Base-by-base conservation (phyloP, 2,329 filamentous ascomycete genomes). In the Fusarium sp. region DNA sequence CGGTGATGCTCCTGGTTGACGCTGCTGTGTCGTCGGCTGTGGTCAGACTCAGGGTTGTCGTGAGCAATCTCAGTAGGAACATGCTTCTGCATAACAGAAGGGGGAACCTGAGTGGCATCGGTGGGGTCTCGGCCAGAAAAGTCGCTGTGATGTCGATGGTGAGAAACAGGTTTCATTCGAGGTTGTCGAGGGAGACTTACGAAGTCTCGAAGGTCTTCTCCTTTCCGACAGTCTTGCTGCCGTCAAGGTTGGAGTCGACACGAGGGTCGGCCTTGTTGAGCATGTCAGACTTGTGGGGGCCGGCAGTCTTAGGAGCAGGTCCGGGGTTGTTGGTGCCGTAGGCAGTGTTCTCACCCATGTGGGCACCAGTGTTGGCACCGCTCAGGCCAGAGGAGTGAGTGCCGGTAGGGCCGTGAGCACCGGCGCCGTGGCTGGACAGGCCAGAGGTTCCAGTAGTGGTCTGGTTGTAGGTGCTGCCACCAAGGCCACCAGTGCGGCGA, bases 101-200 rank as follows among this genome's bases (percentile, higher is more conserved):
- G 86, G 3, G 86, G 86, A 0, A 88, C 86, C 73, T 89, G 86
- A 0, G 86, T 79, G 2, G 87, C 86, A 65, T 89, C 86, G 19
- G 81, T 84, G 6, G 86, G 86, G 48, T 88, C 86, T 65, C 78
- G 79, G 51, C 73, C 37, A 7, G 65, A 56, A 28, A 53, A 65
- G 25, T 67, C 64, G 48, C 72, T 76, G 53, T 37, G 31, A 44
- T 26, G 18, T 34, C 46, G 49, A 43, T 53, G 30, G 43, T 65
- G 71, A 71, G 72, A 61, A 53, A 61, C 7, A n/a, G 53, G 14
- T 43, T 25, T 42, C 26, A 34, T 42, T 51, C 43, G 50, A 31
- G 44, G 53, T 56, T 56, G 53, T 49, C 43, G 44, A 62, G 62
- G 52, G 25, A 59, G 67, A 76, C 78, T 80, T 79, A 82, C 76